These are phyloP conservation scores for Blastobotrys arbuscula DNA, from an alignment of 1,139 yeast species.

Conservation along the genomic window DNA sequence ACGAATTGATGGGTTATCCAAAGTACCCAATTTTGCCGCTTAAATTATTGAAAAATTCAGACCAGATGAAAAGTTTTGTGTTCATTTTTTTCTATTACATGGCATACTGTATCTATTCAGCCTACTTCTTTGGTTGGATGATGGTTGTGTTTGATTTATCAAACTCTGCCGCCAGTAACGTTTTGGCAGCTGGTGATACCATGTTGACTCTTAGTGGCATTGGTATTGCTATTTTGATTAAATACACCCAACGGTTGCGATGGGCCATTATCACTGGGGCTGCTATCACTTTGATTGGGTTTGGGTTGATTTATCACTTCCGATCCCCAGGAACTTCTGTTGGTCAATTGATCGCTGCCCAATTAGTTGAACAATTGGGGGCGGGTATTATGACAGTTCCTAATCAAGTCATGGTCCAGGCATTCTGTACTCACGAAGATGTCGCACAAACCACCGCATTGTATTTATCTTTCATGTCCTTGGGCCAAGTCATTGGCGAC, in stretches of 20 bases:
- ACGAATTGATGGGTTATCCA: constrained; percentile 17
- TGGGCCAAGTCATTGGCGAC: constrained; percentile 19
- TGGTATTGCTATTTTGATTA: constrained; percentile 51
- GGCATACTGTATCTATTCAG: constrained; percentile 17
- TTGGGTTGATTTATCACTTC: constrained; percentile 36
- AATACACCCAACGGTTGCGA: constrained; percentile 46
- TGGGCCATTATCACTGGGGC: constrained; percentile 54
- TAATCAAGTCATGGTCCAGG: constrained; percentile 22
- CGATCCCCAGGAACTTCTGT: constrained; percentile 16
- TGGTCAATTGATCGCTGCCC: constrained; percentile 18
- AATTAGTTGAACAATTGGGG: constrained; percentile 22
- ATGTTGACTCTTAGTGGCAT: constrained; percentile 39
- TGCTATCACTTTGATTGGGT: constrained; percentile 46
- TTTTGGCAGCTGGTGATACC: constrained; percentile 53
- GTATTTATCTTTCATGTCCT: constrained; percentile 20
- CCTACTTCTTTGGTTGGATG: constrained; percentile 36
- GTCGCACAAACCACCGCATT: constrained; percentile 23
- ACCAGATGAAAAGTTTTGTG: constrained; percentile 13
- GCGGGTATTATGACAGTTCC: constrained; percentile 20
- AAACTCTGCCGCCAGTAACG: constrained; percentile 55
- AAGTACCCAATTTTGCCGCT: constrained; percentile 15
- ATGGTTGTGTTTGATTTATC: constrained; percentile 49
- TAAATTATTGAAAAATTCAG: constrained; percentile 12
- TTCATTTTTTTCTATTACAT: constrained; percentile 17
- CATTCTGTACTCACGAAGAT: constrained; percentile 18